Evolutionary conservation across 768 basidiomycete genomes (phyloP).

Genomic region (Rhizopogon roseolus): DNA sequence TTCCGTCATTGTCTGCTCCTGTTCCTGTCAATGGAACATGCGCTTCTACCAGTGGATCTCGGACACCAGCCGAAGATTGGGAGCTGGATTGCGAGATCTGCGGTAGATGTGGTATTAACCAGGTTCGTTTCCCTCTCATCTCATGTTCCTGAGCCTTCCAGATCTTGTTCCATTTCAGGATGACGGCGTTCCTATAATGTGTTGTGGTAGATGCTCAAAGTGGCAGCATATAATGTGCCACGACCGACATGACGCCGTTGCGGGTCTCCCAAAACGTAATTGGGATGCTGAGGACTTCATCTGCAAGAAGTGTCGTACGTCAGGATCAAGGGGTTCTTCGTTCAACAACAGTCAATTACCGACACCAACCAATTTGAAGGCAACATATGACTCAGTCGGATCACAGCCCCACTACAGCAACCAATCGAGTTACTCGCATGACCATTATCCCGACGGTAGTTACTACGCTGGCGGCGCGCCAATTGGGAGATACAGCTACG

Average conservation of each 20-base stretch:
- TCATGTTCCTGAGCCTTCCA: slow-evolving; percentile 1
- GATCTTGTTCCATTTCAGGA: slow-evolving; percentile 44
- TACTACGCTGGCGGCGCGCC: slow-evolving; percentile 12
- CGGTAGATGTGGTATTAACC: slow-evolving; percentile 61
- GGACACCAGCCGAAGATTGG: slow-evolving; percentile 68
- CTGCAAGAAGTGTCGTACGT: slow-evolving; percentile 52
- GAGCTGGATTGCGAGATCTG: slow-evolving; percentile 89
- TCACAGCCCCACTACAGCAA: slow-evolving; percentile 9
- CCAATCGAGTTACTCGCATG: slow-evolving; percentile 13
- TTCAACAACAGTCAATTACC: slow-evolving; percentile 1
- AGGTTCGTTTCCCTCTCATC: slow-evolving; percentile 40
- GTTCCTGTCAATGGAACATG: slow-evolving; percentile 20
- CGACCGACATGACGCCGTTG: slow-evolving; percentile 59
- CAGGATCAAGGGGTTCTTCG: slow-evolving; percentile 8
- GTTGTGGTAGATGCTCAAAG: slow-evolving; percentile 73
- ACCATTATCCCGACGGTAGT: slow-evolving; percentile 7
- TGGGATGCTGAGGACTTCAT: slow-evolving; percentile 87
- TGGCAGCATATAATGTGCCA: slow-evolving; percentile 94
- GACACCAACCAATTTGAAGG: slow-evolving; percentile 1
- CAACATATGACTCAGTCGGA: slow-evolving; percentile 6
- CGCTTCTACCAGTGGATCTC: slow-evolving; percentile 34
- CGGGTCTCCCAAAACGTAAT: slow-evolving; percentile 65
- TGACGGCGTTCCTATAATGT: slow-evolving; percentile 74
- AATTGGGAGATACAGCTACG: slow-evolving; percentile 18
- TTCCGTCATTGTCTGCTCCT: not conserved